These are phyloP conservation scores for Penicillium simplicissimum DNA, from an alignment of 495 filamentous ascomycete species.

Conservation along the genomic window DNA sequence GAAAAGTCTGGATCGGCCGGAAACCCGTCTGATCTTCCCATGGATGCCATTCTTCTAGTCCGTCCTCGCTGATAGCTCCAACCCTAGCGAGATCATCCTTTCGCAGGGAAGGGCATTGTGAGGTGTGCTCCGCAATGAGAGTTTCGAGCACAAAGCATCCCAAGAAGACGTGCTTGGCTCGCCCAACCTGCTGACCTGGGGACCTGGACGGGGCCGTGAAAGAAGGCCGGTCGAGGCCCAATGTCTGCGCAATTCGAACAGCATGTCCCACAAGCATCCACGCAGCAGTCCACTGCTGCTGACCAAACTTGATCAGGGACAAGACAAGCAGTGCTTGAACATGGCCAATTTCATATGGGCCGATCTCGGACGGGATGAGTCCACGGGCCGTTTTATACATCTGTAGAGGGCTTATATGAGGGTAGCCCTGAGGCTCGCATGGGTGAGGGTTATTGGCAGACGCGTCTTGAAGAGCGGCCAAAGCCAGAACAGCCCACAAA, in stretches of 20 bases:
- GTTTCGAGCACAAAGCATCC: constrained; percentile 68
- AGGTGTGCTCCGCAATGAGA: constrained; percentile 54
- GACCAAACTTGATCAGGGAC: constrained; percentile 57
- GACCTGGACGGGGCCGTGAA: constrained; percentile 11
- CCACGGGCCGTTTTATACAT: constrained; percentile 56
- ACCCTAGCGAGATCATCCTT: constrained; percentile 47
- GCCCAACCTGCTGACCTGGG: constrained; percentile 25
- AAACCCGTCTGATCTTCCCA: constrained; percentile 54
- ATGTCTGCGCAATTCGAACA: constrained; percentile 52
- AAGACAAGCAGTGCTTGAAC: constrained; percentile 64
- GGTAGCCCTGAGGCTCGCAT: constrained; percentile 17
- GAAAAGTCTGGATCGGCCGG: constrained; percentile 34
- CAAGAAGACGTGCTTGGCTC: constrained; percentile 54
- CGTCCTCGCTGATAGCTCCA: constrained; percentile 57
- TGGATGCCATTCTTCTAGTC: constrained; percentile 70
- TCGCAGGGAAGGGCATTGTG: constrained; percentile 52
- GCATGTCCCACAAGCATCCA: constrained; percentile 65
- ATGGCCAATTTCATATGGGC: constrained; percentile 56
- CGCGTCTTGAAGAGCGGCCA: constrained; percentile 50
- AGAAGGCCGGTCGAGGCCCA: constrained; percentile 39
- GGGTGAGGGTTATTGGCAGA: constrained; percentile 44
- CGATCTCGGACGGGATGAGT: constrained; percentile 58
- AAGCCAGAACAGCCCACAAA: constrained; percentile 61
- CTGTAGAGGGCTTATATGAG: constrained; percentile 27
- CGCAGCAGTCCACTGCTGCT: constrained; percentile 51